These are phyloP conservation scores for Neocallimastix lanati DNA, from an alignment of 192 early-diverging fungal species.

Conservation along the genomic window DNA sequence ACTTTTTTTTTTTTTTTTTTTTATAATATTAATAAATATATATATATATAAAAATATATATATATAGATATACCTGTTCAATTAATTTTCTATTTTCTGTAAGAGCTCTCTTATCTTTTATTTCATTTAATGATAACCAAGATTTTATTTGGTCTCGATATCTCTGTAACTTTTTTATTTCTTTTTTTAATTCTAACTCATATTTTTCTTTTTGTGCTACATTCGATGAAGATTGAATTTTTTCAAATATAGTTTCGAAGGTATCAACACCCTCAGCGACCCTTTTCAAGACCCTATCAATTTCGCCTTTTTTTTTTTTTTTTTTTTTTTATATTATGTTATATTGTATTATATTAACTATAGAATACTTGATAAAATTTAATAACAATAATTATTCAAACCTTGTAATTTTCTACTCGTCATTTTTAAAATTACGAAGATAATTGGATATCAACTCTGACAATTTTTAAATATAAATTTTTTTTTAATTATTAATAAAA, in stretches of 20 bases:
- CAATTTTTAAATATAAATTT: no score
- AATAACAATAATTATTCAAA: no score
- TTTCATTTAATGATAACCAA: slow-evolving; percentile 84
- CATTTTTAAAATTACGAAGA: no score
- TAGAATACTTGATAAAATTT: no score
- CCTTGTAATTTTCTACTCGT: no score
- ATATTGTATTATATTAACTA: no score
- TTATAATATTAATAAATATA: no score
- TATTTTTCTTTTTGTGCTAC: slow-evolving; percentile 90
- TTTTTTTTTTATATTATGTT: no score
- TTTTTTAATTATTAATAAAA: no score
- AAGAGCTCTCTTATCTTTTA: slow-evolving; percentile 88
- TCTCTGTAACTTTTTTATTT: slow-evolving; percentile 97
- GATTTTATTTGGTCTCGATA: slow-evolving; percentile 94
- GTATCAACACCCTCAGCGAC: slow-evolving; percentile 88
- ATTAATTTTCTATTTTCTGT: slow-evolving; percentile 84
- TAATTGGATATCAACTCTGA: no score
- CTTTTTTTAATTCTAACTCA: slow-evolving; percentile 89
- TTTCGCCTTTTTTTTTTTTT: slow-evolving; percentile 72
- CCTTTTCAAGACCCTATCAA: slow-evolving; percentile 86
- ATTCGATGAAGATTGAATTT: slow-evolving; percentile 63
- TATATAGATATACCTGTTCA: slow-evolving; percentile 51
- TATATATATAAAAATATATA: no score
- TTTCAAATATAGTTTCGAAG: slow-evolving; percentile 79
- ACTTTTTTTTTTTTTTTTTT: no score